Percentiles rank a stretch among this genome's conserved stretches.
Evolutionary conservation across 2,329 filamentous ascomycete species (phyloP).

Genomic region (Orbilia blumenaviensis): DNA sequence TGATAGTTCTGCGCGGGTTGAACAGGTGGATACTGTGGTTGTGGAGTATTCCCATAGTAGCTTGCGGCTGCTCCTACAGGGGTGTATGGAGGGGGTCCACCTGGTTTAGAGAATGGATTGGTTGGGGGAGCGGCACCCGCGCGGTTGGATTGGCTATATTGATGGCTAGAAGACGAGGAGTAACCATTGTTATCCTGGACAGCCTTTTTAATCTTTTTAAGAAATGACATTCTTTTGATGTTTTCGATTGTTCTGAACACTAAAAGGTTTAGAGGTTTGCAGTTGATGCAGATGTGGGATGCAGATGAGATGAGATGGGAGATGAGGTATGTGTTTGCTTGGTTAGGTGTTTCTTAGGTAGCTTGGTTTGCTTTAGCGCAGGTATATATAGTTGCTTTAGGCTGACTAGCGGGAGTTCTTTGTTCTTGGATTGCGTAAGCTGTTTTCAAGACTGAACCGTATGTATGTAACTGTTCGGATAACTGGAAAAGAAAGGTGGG

Average conservation of each 20-base stretch:
- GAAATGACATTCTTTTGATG: conserved; percentile 28
- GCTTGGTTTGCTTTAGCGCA: neutral
- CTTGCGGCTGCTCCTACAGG: conserved; percentile 32
- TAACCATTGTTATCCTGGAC: conserved; percentile 10
- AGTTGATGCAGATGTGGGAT: neutral
- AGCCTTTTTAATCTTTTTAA: conserved; percentile 32
- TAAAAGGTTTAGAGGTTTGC: neutral
- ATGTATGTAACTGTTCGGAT: too few relatives aligned
- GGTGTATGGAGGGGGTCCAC: conserved; percentile 32
- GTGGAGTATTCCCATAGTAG: conserved; percentile 48
- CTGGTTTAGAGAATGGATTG: conserved; percentile 23
- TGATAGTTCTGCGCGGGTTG: conserved; percentile 3
- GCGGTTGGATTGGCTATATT: neutral
- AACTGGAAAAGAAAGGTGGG: neutral
- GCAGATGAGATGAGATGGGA: neutral
- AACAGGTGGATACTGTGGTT: conserved; percentile 45
- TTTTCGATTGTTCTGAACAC: neutral
- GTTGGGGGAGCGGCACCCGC: conserved; percentile 14
- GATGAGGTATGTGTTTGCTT: neutral
- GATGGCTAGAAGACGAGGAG: neutral
- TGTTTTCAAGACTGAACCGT: neutral
- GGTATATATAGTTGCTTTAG: neutral
- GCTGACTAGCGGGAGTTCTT: neutral
- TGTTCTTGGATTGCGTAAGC: conserved; percentile 24
- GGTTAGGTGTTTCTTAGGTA: neutral